Evolutionary conservation across 1,284 basidiomycete genomes (phyloP), one percentile per base, ranked within the genome.

Genomic region (Ceraceosorus bombacis): DNA sequence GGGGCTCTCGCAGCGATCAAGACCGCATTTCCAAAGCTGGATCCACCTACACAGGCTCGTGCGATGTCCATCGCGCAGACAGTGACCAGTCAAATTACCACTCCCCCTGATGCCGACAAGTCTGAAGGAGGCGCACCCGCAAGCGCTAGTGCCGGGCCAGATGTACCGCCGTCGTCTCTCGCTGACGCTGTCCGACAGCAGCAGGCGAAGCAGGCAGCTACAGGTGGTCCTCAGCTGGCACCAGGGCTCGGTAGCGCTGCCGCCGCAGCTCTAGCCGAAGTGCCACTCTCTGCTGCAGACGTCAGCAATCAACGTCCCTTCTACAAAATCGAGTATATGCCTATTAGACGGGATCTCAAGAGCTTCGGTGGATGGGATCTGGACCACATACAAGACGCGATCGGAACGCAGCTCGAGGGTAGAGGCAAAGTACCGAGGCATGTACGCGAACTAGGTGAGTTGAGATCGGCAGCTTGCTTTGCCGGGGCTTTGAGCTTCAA

Each of bases 241-340:
- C 50, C 13, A 51, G 50, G n/a, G n/a, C 50, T 15, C 2, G 27
- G 50, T 27, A 10, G 8, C n/a, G 37, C 36, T 39, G 39, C n/a
- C 7, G 53, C 53, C 40, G 40, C 41, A 41, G 53, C 53, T 5
- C 53, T 17, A 13, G 39, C 39, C 13, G 38, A 15, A 13, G 7
- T 36, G 43, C 52, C n/a, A 36, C 9, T 6, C 38, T 64, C 17
- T 57, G 3, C 58, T 65, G 12, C 59, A 64, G 17, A 56, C 65
- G 3, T 62, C 66, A 13, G 65, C 63, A 6, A 78, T 84, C 43
- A 84, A 90, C 61, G 27, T 27, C 27, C 27, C 27, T 27, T 27
- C 27, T 86, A 88, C 71, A 89, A 88, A 79, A 88, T 97, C 68
- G 89, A 92, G 80, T 98, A 97, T 76, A 81, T 88, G 37, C 94